Conservation (phyloP, 345 rosid species). For the Luvunga scandens region DNA sequence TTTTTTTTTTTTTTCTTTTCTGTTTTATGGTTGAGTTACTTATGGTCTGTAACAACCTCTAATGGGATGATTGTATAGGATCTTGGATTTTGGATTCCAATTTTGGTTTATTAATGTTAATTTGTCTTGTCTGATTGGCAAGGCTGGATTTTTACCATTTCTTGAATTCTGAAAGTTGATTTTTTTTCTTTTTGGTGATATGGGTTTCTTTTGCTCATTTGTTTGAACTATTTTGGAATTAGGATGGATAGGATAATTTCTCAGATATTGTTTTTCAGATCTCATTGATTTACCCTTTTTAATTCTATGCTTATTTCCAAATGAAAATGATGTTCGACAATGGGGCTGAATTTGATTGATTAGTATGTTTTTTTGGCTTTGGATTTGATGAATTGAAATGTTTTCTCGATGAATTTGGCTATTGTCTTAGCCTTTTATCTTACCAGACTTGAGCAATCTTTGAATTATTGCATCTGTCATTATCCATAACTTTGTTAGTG, state of each 20-base stretch:
- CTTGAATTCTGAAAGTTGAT: not conserved
- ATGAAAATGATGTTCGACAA: not conserved
- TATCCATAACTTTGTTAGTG: not conserved
- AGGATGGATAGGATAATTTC: not conserved
- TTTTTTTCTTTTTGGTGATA: not conserved
- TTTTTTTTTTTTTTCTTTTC: not conserved
- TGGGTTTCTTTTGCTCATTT: constrained; percentile 1
- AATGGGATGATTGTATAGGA: not conserved
- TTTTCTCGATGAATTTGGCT: not conserved
- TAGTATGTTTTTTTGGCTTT: not conserved
- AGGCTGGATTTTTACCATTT: constrained; percentile 3
- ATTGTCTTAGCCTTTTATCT: not conserved
- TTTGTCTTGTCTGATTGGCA: constrained; percentile 17
- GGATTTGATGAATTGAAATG: not conserved
- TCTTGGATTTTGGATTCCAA: not conserved
- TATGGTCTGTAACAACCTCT: not conserved
- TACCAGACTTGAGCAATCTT: not conserved
- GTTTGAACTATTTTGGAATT: not conserved
- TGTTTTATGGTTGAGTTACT: not conserved
- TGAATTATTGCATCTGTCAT: not conserved
- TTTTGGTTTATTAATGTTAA: not conserved
- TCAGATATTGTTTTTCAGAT: not conserved
- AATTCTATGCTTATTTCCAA: not conserved
- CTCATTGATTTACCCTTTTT: not conserved
- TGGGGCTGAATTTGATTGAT: not conserved